Evolutionary conservation across 495 filamentous ascomycete species (phyloP), one percentile per base, ranked within the genome.

Genomic region (Aspergillus steynii): DNA sequence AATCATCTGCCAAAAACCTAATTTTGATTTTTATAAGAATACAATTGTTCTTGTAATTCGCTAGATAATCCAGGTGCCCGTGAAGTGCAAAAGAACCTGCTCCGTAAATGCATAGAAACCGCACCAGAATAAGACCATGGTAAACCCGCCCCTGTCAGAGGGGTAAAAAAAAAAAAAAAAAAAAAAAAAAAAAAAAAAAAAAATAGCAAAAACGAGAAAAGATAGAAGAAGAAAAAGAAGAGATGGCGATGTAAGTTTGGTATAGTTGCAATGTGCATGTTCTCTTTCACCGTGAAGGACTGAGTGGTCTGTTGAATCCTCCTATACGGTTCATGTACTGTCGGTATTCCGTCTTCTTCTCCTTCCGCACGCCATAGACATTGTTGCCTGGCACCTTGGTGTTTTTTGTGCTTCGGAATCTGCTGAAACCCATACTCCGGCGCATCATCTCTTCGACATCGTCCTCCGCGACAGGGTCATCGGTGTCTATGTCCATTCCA

Each of bases 281-380:
- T 42, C 14, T 15, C 37, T 42, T 42, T 42, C 37, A 42, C 10
- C 54, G 15, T 52, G 75, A 74, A n/a, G 86, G 86, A 70, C 83
- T 86, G 61, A 99, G 82, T 47, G 95, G 93, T 68, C 95, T 80
- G 74, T 99, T 99, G 82, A 99, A 99, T 49, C 95, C 95, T 50
- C 94, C 94, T n/a, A 86, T 76, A 58, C 95, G 88, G 74, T 99
- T 99, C 95, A 99, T 99, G 73, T 99, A 99, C 84, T 99, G 95
- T 70, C 95, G 82, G 70, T 97, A 97, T 82, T 96, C 86, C 5
- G 89, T 90, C 83, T 91, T 91, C 86, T 96, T 98, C 79, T 96
- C 94, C 82, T 96, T 97, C 60, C 89, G 78, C 31, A 97, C 86
- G 5, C 81, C 90, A 53, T 88, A 93, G 56, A 91, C 85, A 67